phyloP scores from a whole-genome alignment of 768 basidiomycete genomes.

The Hydnomerulius pinastri region DNA sequence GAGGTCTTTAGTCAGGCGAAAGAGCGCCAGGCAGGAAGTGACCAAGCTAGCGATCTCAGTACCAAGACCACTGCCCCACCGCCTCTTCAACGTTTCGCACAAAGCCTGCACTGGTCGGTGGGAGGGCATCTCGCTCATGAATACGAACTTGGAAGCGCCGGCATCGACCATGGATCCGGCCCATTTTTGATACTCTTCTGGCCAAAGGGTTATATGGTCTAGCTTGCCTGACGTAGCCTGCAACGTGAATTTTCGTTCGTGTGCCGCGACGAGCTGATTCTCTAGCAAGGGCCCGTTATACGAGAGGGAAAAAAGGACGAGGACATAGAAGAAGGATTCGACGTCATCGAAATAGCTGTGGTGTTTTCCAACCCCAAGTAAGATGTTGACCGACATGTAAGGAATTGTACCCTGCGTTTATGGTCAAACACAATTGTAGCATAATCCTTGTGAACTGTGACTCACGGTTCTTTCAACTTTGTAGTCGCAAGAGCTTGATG shows the following conservation, averaged over 20 bases:
- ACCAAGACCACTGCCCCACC: too few relatives aligned
- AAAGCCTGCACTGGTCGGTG: too few relatives aligned
- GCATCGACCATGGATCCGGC: not conserved
- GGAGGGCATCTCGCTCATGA: too few relatives aligned
- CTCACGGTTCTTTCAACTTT: not conserved
- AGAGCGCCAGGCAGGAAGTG: not conserved
- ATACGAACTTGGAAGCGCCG: too few relatives aligned
- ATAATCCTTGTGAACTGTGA: not conserved
- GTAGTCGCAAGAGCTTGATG: too few relatives aligned
- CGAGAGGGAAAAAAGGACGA: constrained; percentile 2
- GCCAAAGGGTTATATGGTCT: not conserved
- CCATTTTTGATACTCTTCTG: not conserved
- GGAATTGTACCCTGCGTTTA: not conserved
- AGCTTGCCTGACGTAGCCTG: not conserved
- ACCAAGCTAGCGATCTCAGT: not conserved
- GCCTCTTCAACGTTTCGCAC: too few relatives aligned
- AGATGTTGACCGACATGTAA: constrained; percentile 3
- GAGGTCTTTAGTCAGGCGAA: not conserved
- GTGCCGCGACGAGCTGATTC: not conserved
- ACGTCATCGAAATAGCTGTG: constrained; percentile 3
- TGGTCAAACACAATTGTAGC: not conserved
- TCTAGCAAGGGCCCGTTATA: not conserved
- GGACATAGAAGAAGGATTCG: constrained; percentile 5
- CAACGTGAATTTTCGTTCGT: not conserved
- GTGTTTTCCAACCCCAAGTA: not conserved